A percentile compares a stretch with the other conserved stretches of the same genome.
These are phyloP conservation scores for Suillus subluteus DNA, from an alignment of 768 basidiomycete species.

Conservation along the genomic window DNA sequence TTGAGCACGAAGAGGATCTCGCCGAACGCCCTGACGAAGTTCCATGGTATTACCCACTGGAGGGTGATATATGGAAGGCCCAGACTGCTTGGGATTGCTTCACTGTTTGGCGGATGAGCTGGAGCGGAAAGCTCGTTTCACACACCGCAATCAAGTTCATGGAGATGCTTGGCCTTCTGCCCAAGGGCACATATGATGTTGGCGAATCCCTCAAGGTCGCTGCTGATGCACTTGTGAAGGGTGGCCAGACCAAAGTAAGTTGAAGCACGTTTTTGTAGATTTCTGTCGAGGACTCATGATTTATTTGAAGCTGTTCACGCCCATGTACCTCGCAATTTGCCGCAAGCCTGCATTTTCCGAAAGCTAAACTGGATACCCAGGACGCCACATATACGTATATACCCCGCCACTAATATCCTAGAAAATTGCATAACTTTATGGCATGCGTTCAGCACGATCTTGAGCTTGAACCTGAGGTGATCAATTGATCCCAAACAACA, in stretches of 20 bases:
- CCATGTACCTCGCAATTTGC: slow-evolving; percentile 79
- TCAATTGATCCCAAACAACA: neutral
- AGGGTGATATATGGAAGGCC: slow-evolving; percentile 90
- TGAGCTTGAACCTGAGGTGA: slow-evolving; percentile 4
- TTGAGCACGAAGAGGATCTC: slow-evolving; percentile 93
- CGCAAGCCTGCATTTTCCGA: slow-evolving; percentile 48
- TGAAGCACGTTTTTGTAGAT: neutral
- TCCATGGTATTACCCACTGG: slow-evolving; percentile 96
- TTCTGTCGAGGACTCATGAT: slow-evolving; percentile 7
- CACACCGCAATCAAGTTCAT: slow-evolving; percentile 77
- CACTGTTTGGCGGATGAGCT: slow-evolving; percentile 89
- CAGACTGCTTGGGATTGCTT: slow-evolving; percentile 94
- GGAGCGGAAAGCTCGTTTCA: slow-evolving; percentile 81
- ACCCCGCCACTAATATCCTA: slow-evolving; percentile 9
- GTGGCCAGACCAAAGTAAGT: slow-evolving; percentile 83
- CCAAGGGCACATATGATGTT: slow-evolving; percentile 91
- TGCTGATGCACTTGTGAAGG: slow-evolving; percentile 75
- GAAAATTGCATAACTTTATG: neutral
- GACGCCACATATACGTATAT: slow-evolving; percentile 7
- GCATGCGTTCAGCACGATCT: neutral
- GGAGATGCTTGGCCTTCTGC: slow-evolving; percentile 79
- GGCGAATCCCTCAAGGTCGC: slow-evolving; percentile 88
- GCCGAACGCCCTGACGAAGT: slow-evolving; percentile 79
- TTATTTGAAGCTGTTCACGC: slow-evolving; percentile 72
- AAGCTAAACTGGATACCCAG: slow-evolving; percentile 1